Percentiles rank a stretch among this genome's conserved stretches.
These are phyloP conservation scores for Pseudotsuga menziesii DNA, from an alignment of 75 land plant species.

Conservation along the genomic window DNA sequence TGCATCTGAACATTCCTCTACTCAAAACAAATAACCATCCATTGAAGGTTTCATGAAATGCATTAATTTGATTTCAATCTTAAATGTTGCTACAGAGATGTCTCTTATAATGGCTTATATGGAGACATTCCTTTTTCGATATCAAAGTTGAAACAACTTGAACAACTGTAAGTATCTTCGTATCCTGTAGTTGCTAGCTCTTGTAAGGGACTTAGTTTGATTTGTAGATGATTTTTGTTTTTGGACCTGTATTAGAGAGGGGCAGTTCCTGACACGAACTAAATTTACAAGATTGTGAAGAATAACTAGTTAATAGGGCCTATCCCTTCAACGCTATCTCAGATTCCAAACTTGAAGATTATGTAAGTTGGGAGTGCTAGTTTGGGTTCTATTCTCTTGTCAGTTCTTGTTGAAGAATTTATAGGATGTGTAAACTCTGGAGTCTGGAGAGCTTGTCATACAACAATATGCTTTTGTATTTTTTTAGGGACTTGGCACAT, in stretches of 20 bases:
- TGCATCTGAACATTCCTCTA: too few species aligned
- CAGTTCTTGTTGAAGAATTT: too few species aligned
- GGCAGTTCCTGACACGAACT: too few species aligned
- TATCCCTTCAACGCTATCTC: slow-evolving; percentile 84
- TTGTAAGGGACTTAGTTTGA: not conserved
- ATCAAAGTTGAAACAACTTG: slow-evolving; percentile 76
- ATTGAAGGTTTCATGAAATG: too few species aligned
- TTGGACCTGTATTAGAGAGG: not conserved
- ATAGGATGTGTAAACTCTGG: not conserved
- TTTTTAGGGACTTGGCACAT: slow-evolving; percentile 72
- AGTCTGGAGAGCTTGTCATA: not conserved
- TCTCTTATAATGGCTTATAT: slow-evolving; percentile 15
- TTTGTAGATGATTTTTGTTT: not conserved
- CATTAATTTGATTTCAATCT: too few species aligned
- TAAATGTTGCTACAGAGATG: slow-evolving; percentile 14
- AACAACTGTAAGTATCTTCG: slow-evolving; percentile 42
- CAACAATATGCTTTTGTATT: not conserved
- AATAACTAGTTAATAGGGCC: slow-evolving; percentile 79
- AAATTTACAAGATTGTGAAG: slow-evolving; percentile 52
- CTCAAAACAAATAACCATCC: too few species aligned
- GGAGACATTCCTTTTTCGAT: slow-evolving; percentile 85
- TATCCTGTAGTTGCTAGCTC: not conserved
- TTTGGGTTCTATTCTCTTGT: not conserved
- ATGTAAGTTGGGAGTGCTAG: slow-evolving; percentile 48
- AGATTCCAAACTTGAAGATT: slow-evolving; percentile 79